Conservation (phyloP, 2,329 filamentous ascomycete genomes). For the Penicillium oxalicum region DNA sequence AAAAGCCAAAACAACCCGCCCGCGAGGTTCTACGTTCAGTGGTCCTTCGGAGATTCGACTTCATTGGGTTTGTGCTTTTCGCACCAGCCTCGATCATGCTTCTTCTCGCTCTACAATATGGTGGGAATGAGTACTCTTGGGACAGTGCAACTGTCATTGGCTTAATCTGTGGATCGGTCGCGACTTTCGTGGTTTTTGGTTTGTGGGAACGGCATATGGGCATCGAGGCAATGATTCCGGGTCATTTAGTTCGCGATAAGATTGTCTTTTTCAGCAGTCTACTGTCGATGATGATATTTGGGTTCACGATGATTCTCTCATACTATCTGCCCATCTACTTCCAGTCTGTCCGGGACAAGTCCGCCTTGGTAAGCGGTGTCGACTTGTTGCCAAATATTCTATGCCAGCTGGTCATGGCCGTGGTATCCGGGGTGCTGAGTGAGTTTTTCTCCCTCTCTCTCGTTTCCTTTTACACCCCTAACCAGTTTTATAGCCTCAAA, state of each 20-base stretch:
- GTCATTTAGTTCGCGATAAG: constrained; percentile 9
- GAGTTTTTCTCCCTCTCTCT: constrained; percentile 1
- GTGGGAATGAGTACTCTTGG: constrained; percentile 24
- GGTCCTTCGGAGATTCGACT: constrained; percentile 17
- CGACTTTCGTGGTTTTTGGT: constrained; percentile 18
- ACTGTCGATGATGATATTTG: constrained; percentile 9
- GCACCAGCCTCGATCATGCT: constrained; percentile 31
- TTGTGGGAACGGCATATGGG: constrained; percentile 32
- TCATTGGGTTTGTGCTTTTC: constrained; percentile 32
- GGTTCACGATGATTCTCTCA: constrained; percentile 3
- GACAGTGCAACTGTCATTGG: constrained; percentile 30
- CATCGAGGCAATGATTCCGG: constrained; percentile 36
- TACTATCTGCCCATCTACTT: constrained; percentile 40
- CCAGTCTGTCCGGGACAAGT: constrained; percentile 35
- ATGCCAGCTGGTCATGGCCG: constrained; percentile 26
- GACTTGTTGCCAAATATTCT: constrained; percentile 27
- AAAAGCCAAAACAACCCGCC: constrained; percentile 15
- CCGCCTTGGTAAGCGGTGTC: constrained; percentile 23
- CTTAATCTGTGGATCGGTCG: constrained; percentile 27
- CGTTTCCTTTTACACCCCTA: background rate
- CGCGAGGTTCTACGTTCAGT: constrained; percentile 18
- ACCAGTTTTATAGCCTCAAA: constrained; percentile 17
- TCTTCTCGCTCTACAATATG: constrained; percentile 36
- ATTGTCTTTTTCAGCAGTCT: constrained; percentile 25
- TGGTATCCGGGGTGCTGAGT: constrained; percentile 30